A percentile compares a stretch with the other conserved stretches of the same genome.
Conservation (phyloP, 2,329 filamentous ascomycete genomes). For the Arthrobotrys megalospora region DNA sequence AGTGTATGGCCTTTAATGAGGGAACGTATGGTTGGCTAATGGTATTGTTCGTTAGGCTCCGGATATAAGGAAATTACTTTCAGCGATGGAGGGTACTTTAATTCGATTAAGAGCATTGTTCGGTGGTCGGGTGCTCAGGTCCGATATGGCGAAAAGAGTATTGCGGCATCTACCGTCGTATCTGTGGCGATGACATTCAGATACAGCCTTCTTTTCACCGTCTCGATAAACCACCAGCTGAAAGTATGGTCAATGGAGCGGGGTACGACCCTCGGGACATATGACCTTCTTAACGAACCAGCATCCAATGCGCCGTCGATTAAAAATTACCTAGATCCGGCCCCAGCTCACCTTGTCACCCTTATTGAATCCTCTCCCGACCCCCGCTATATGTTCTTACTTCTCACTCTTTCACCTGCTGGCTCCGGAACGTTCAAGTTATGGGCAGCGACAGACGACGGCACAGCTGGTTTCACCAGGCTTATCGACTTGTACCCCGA, state of each 20-base stretch:
- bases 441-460: slow-evolving; percentile 76
- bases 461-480: slow-evolving; percentile 67
- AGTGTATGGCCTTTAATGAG: background rate
- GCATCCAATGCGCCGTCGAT: slow-evolving; percentile 59
- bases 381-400: slow-evolving; percentile 72
- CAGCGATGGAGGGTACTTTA: slow-evolving; percentile 63
- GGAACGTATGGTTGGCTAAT: slow-evolving; percentile 11
- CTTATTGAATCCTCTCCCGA: slow-evolving; percentile 69
- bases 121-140: slow-evolving; percentile 63
- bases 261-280: slow-evolving; percentile 81
- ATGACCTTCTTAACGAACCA: slow-evolving; percentile 80
- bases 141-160: slow-evolving; percentile 63
- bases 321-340: slow-evolving; percentile 64
- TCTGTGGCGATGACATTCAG: slow-evolving; percentile 66
- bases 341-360: slow-evolving; percentile 63
- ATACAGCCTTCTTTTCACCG: slow-evolving; percentile 75
- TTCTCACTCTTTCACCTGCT: slow-evolving; percentile 89
- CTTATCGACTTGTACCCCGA: slow-evolving; percentile 78
- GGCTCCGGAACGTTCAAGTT: slow-evolving; percentile 94
- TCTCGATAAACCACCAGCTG: slow-evolving; percentile 89
- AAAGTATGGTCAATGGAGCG: slow-evolving; percentile 90
- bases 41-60: slow-evolving; percentile 36
- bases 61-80: slow-evolving; percentile 63
- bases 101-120: slow-evolving; percentile 63
- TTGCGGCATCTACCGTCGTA: slow-evolving; percentile 64